Evolutionary conservation across 176 grass and related monocot genomes (phyloP).

Genomic region (Paspalum notatum): DNA sequence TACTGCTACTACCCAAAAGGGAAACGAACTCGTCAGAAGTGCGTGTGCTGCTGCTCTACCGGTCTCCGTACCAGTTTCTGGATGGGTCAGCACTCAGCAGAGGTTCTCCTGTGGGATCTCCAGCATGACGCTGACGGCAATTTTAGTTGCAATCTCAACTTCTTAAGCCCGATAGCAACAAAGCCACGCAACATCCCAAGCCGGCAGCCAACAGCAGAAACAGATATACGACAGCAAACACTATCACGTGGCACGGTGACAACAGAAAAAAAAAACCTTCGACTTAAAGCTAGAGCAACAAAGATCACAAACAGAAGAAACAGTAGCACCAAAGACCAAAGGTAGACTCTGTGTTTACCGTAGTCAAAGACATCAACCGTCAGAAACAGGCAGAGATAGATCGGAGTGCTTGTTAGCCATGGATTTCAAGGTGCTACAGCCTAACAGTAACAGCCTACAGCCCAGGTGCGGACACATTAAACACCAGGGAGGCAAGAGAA

Average conservation of each 20-base stretch:
- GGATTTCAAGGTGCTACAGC: neutral
- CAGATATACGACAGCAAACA: conserved; percentile 30
- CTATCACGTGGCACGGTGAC: neutral
- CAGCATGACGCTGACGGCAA: conserved; percentile 46
- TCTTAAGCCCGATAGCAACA: conserved; percentile 41
- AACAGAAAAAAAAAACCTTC: neutral
- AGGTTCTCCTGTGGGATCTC: conserved; percentile 11
- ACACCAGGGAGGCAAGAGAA: neutral
- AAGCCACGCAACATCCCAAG: conserved; percentile 2
- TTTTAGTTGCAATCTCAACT: conserved; percentile 5
- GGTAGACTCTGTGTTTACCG: neutral
- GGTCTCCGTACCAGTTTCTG: neutral
- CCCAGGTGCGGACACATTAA: conserved; percentile 15
- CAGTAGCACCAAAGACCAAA: neutral
- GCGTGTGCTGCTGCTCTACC: neutral
- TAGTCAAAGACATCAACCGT: neutral
- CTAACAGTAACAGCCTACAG: too few relatives aligned
- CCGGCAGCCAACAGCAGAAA: conserved; percentile 46
- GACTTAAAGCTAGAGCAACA: neutral
- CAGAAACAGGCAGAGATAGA: neutral
- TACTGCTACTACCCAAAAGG: neutral
- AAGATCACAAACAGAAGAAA: neutral
- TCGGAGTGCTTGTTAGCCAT: conserved; percentile 21
- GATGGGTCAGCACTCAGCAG: neutral
- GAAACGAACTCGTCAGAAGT: neutral